Evolutionary conservation across 179 eudicot species (phyloP).

Genomic region (Sideroxylon spinosum): DNA sequence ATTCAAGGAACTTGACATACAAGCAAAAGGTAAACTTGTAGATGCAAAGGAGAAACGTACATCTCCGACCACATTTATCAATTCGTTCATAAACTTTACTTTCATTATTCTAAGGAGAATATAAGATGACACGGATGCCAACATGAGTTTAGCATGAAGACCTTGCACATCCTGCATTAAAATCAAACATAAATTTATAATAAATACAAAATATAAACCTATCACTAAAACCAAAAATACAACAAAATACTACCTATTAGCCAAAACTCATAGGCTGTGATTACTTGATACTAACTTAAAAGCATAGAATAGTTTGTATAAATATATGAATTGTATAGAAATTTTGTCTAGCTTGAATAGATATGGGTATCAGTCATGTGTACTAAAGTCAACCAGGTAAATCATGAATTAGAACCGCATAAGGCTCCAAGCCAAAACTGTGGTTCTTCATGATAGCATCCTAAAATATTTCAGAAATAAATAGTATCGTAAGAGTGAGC

Average conservation of each 20-base stretch:
- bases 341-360: background rate
- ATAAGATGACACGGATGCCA: conserved; percentile 40
- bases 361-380: background rate
- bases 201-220: background rate
- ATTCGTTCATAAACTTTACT: conserved; percentile 26
- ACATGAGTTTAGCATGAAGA: conserved; percentile 30
- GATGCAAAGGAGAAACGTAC: conserved; percentile 29
- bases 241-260: background rate
- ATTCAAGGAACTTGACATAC: conserved; percentile 59
- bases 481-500: background rate
- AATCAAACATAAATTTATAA: conserved; percentile 20
- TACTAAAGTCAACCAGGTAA: background rate
- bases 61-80: conserved; percentile 26
- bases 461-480: background rate
- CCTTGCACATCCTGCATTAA: conserved; percentile 48
- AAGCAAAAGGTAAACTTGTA: conserved; percentile 58
- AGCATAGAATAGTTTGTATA: background rate
- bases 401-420: background rate
- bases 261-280: background rate
- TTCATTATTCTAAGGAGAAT: conserved; percentile 39
- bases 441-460: too few relatives aligned
- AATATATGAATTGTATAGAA: background rate
- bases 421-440: background rate
- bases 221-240: background rate
- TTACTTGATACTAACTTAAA: background rate